Evolutionary conservation across 768 basidiomycete genomes (phyloP).

Genomic region (Galerina marginata): DNA sequence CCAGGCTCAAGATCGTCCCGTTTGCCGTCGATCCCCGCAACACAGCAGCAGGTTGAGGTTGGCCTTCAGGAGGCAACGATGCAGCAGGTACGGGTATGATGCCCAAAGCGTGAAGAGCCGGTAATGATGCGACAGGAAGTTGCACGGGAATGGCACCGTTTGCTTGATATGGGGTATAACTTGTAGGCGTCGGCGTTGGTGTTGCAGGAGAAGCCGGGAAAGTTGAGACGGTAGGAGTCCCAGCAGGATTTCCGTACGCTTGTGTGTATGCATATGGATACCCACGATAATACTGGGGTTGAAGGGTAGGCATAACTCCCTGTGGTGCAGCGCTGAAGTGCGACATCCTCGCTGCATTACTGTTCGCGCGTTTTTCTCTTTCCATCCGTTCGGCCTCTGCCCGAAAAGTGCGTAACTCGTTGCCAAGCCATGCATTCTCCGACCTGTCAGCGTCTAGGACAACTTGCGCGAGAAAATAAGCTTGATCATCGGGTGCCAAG

Average conservation of each 20-base stretch:
- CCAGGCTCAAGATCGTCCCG: constrained; percentile 74
- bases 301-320: constrained; percentile 35
- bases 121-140: constrained; percentile 68
- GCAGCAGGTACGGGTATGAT: constrained; percentile 72
- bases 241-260: constrained; percentile 49
- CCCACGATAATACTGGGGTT: constrained; percentile 64
- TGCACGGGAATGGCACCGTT: constrained; percentile 66
- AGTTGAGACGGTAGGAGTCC: constrained; percentile 41
- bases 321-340: constrained; percentile 41
- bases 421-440: constrained; percentile 59
- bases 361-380: constrained; percentile 65
- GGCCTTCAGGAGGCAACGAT: constrained; percentile 55
- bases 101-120: constrained; percentile 71
- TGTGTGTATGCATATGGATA: constrained; percentile 73
- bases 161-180: constrained; percentile 41
- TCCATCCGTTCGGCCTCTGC: constrained; percentile 71
- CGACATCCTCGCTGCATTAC: constrained; percentile 47
- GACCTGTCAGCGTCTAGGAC: constrained; percentile 70
- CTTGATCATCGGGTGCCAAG: constrained; percentile 63
- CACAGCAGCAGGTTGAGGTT: constrained; percentile 77
- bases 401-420: constrained; percentile 66
- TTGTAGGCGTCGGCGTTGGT: constrained; percentile 34
- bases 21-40: constrained; percentile 73
- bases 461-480: constrained; percentile 65
- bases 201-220: constrained; percentile 28